Evolutionary conservation across 1,284 basidiomycete species (phyloP).

Genomic region (Malassezia cuniculi): DNA sequence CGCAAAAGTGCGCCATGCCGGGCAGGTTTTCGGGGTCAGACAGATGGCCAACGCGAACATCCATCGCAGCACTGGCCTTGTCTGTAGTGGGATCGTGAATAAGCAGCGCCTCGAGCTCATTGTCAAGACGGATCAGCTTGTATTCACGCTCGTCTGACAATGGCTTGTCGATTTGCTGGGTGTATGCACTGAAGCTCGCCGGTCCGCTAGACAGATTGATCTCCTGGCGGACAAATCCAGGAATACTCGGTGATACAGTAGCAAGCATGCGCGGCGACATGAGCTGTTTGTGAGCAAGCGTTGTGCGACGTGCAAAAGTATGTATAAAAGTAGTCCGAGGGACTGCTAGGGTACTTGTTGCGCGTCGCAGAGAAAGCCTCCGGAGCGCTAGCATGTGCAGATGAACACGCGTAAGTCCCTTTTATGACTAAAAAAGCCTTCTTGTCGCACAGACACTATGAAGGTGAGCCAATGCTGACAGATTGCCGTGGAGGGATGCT

Average conservation of each 20-base stretch:
- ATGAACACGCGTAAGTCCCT: background rate
- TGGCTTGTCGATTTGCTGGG: conserved; percentile 19
- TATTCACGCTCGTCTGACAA: conserved; percentile 28
- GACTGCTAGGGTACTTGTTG: too few species aligned
- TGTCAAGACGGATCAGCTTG: conserved; percentile 65
- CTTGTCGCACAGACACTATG: background rate
- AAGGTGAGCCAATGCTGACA: conserved; percentile 34
- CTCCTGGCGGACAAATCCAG: conserved; percentile 1
- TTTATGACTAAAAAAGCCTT: conserved; percentile 3
- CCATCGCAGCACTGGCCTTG: conserved; percentile 86
- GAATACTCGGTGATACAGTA: too few species aligned
- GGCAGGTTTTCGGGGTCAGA: conserved; percentile 58
- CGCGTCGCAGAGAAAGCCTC: background rate
- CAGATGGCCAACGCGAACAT: conserved; percentile 88
- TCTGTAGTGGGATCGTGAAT: conserved; percentile 78
- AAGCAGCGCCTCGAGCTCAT: conserved; percentile 73
- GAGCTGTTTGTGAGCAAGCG: too few species aligned
- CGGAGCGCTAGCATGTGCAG: background rate
- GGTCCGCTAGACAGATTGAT: too few species aligned
- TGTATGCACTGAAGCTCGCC: too few species aligned
- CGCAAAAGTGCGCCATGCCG: conserved; percentile 81
- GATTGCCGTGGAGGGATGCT: conserved; percentile 89
- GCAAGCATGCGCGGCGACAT: too few species aligned
- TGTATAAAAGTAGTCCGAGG: too few species aligned
- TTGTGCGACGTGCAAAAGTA: too few species aligned